These are phyloP conservation scores for Carallia pectinifolia DNA, from an alignment of 345 rosid genomes.

Conservation along the genomic window DNA sequence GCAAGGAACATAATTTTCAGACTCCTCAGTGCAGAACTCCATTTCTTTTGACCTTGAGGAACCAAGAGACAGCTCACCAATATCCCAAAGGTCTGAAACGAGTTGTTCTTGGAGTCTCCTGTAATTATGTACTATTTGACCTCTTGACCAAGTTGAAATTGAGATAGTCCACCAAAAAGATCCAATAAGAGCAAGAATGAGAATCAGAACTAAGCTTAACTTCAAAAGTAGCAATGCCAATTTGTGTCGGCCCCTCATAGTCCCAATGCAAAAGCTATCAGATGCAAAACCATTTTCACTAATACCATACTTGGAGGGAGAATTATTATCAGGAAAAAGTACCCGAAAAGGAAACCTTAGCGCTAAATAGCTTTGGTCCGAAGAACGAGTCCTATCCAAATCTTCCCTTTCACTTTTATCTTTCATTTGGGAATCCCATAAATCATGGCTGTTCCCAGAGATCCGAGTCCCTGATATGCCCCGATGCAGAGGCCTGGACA, in stretches of 20 bases:
- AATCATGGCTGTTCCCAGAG: slow-evolving; percentile 59
- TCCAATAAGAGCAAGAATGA: slow-evolving; percentile 62
- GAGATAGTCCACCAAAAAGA: slow-evolving; percentile 96
- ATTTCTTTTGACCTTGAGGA: slow-evolving; percentile 65
- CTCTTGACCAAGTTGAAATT: slow-evolving; percentile 67
- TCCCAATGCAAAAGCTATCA: slow-evolving; percentile 46
- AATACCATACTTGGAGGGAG: slow-evolving; percentile 55
- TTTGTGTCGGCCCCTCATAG: slow-evolving; percentile 62
- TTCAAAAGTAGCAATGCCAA: slow-evolving; percentile 55
- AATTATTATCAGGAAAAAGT: slow-evolving; percentile 43
- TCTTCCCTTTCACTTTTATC: slow-evolving; percentile 72
- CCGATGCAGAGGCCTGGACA: slow-evolving; percentile 83
- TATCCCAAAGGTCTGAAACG: slow-evolving; percentile 81
- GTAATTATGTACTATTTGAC: slow-evolving; percentile 69
- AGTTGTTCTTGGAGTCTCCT: slow-evolving; percentile 87
- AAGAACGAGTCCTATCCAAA: slow-evolving; percentile 51
- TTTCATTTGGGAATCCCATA: slow-evolving; percentile 73
- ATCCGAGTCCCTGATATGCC: slow-evolving; percentile 59
- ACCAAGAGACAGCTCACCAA: slow-evolving; percentile 85
- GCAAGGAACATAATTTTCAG: slow-evolving; percentile 85
- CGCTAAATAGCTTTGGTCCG: slow-evolving; percentile 43
- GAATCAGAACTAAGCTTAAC: slow-evolving; percentile 68
- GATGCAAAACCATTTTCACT: slow-evolving; percentile 59
- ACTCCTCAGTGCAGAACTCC: slow-evolving; percentile 67
- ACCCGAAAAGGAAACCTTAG: slow-evolving; percentile 59